A percentile compares a stretch with the other conserved stretches of the same genome.
Conservation (phyloP, 371 early-diverging fungal genomes). For the Catenaria anguillulae region DNA sequence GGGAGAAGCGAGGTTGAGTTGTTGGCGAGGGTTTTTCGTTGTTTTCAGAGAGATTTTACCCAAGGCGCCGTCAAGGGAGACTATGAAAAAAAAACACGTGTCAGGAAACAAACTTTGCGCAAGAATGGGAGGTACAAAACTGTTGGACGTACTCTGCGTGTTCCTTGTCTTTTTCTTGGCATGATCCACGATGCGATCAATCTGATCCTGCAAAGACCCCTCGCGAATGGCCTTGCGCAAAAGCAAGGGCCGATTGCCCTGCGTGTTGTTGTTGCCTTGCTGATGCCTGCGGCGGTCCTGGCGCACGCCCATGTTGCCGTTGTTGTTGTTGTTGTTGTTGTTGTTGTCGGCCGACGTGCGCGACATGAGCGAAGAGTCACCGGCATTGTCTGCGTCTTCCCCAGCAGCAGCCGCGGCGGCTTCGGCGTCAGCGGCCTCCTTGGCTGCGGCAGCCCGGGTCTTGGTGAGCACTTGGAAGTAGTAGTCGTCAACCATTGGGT, state of each 20-base stretch:
- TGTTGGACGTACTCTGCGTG: slow-evolving; percentile 38
- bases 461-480: slow-evolving; percentile 75
- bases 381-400: not conserved
- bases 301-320: not conserved
- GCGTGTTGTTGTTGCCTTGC: slow-evolving; percentile 7
- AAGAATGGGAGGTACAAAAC: too few species aligned
- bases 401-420: not conserved
- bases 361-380: not conserved
- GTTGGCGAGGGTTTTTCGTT: slow-evolving; percentile 71
- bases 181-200: slow-evolving; percentile 79
- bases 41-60: slow-evolving; percentile 69
- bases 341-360: not conserved
- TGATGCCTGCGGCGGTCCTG: too few species aligned
- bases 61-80: slow-evolving; percentile 84
- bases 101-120: too few species aligned
- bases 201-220: slow-evolving; percentile 62
- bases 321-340: slow-evolving; percentile 11
- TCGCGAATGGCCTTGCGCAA: not conserved
- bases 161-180: slow-evolving; percentile 73
- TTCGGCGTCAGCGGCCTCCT: not conserved
- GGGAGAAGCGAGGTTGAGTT: slow-evolving; percentile 69
- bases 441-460: too few species aligned
- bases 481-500: slow-evolving; percentile 81
- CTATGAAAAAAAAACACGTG: too few species aligned
- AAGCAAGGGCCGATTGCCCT: not conserved